Percentiles rank a stretch among this genome's conserved stretches.
Evolutionary conservation across 1,284 basidiomycete species (phyloP).

Genomic region (Rugosomyces carneus): DNA sequence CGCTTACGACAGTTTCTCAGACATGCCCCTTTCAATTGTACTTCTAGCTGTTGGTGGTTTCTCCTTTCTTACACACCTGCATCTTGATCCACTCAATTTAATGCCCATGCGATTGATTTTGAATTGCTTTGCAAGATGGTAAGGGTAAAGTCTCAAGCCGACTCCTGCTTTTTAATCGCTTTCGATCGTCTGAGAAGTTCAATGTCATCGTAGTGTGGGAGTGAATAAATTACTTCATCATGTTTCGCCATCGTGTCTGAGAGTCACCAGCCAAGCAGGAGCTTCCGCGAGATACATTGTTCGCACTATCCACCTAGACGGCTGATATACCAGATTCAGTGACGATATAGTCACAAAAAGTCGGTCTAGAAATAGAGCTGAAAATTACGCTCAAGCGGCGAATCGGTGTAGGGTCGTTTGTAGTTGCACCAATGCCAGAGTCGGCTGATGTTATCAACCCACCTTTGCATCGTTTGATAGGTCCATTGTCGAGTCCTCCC

Average conservation of each 20-base stretch:
- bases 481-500: conserved; percentile 27
- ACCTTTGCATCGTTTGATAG: conserved; percentile 26
- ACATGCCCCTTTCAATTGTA: conserved; percentile 18
- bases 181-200: too few relatives aligned
- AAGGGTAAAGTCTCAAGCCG: too few relatives aligned
- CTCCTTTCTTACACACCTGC: conserved; percentile 21
- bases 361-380: conserved; percentile 53
- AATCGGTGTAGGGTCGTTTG: conserved; percentile 41
- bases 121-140: too few relatives aligned
- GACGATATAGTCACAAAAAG: conserved; percentile 70
- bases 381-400: conserved; percentile 71
- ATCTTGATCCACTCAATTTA: conserved; percentile 21
- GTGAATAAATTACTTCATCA: too few relatives aligned
- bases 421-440: conserved; percentile 1
- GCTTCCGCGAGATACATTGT: background rate
- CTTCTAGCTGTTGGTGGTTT: conserved; percentile 20
- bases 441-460: conserved; percentile 5
- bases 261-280: too few relatives aligned
- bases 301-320: conserved; percentile 14
- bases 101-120: too few relatives aligned
- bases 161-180: too few relatives aligned
- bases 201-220: too few relatives aligned
- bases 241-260: too few relatives aligned
- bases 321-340: conserved; percentile 49
- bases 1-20: conserved; percentile 8